Evolutionary conservation across 2,329 filamentous ascomycete species (phyloP).

Genomic region (Mollisia scopiformis): DNA sequence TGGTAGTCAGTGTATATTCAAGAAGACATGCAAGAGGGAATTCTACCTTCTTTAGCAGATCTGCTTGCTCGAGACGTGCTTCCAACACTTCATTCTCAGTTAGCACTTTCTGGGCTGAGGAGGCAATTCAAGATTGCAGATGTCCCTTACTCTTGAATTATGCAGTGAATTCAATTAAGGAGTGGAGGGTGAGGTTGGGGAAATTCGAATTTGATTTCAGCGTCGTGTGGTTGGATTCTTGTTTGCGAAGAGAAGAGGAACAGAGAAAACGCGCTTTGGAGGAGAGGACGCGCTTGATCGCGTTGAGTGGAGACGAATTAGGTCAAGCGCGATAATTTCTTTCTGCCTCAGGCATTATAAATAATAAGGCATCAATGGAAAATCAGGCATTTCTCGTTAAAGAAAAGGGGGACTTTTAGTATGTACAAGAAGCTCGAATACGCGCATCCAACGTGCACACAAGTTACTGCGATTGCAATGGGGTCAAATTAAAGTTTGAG

Average conservation of each 20-base stretch:
- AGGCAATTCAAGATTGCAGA: background rate
- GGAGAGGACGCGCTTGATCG: background rate
- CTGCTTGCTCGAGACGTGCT: slow-evolving; percentile 93
- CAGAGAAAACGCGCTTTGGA: background rate
- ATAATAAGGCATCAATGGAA: too few relatives aligned
- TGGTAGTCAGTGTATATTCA: slow-evolving; percentile 26
- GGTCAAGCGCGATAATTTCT: background rate
- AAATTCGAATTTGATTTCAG: background rate
- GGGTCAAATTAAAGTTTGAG: too few relatives aligned
- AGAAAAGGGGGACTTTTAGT: background rate
- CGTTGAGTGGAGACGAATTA: background rate
- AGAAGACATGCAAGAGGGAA: background rate
- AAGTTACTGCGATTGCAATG: too few relatives aligned
- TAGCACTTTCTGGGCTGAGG: slow-evolving; percentile 2
- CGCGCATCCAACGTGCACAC: too few relatives aligned
- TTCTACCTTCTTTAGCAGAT: slow-evolving; percentile 88
- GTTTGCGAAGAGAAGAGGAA: background rate
- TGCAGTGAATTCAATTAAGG: background rate
- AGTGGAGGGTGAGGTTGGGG: background rate
- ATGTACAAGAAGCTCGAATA: background rate
- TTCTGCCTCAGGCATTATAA: background rate
- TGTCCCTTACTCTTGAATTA: slow-evolving; percentile 5
- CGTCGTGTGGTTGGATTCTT: background rate
- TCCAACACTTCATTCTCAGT: slow-evolving; percentile 70
- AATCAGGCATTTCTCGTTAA: background rate